phyloP scores from a whole-genome alignment of 1,139 yeast genomes.

The Neolecta irregularis region DNA sequence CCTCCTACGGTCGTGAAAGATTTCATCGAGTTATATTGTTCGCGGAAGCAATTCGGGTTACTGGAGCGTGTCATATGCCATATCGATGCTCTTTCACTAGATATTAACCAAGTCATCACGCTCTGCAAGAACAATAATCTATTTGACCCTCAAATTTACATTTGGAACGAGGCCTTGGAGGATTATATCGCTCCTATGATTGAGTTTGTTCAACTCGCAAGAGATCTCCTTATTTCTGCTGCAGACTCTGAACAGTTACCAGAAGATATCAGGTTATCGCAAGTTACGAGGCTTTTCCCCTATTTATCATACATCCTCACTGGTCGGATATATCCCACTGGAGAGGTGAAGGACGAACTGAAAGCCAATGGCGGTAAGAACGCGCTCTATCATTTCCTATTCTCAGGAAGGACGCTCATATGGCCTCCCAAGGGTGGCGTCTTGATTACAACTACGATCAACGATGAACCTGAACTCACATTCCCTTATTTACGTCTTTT shows the following conservation, averaged over 20 bases:
- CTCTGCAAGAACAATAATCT: slow-evolving; percentile 42
- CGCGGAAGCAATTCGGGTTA: slow-evolving; percentile 29
- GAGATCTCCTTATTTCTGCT: background rate
- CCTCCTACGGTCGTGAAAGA: slow-evolving; percentile 50
- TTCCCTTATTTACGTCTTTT: slow-evolving; percentile 46
- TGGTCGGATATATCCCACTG: slow-evolving; percentile 68
- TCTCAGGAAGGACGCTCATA: slow-evolving; percentile 34
- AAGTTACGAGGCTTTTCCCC: slow-evolving; percentile 33
- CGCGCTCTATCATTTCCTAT: slow-evolving; percentile 38
- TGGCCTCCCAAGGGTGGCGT: slow-evolving; percentile 31
- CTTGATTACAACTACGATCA: slow-evolving; percentile 18
- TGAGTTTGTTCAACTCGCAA: slow-evolving; percentile 31
- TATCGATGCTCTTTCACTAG: slow-evolving; percentile 49
- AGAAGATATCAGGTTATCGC: slow-evolving; percentile 3
- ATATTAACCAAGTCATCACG: slow-evolving; percentile 52
- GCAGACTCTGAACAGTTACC: slow-evolving; percentile 11
- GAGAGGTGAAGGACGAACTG: slow-evolving; percentile 29
- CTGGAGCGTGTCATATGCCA: slow-evolving; percentile 54
- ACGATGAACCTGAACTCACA: slow-evolving; percentile 27
- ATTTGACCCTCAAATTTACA: slow-evolving; percentile 45
- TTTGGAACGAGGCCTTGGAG: slow-evolving; percentile 48
- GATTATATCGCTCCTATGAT: slow-evolving; percentile 57
- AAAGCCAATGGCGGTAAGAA: slow-evolving; percentile 29
- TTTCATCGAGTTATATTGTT: slow-evolving; percentile 38
- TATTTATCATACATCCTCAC: slow-evolving; percentile 57